Conservation (phyloP, 306 rosid species). For the Chamaecrista fasciculata region DNA sequence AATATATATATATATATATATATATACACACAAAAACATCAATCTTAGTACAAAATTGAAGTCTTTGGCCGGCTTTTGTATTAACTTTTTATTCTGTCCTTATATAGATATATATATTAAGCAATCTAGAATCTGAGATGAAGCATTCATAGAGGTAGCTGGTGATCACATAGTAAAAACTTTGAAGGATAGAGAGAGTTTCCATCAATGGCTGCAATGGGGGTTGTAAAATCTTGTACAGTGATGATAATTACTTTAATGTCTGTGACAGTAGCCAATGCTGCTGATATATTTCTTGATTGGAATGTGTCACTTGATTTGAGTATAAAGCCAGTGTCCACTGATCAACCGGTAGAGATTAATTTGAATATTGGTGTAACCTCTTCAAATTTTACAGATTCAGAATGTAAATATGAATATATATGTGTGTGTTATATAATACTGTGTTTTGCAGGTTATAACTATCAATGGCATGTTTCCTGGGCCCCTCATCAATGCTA, state of each 20-base stretch:
- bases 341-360: slow-evolving; percentile 46
- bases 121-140: neutral
- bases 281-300: slow-evolving; percentile 44
- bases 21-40: neutral
- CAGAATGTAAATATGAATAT: neutral
- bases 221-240: slow-evolving; percentile 1
- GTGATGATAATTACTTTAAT: slow-evolving; percentile 18
- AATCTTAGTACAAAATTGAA: slow-evolving; percentile 20
- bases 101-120: slow-evolving; percentile 25
- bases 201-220: slow-evolving; percentile 33
- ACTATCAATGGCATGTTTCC: slow-evolving; percentile 81
- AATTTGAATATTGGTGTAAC: neutral
- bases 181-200: neutral
- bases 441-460: slow-evolving; percentile 51
- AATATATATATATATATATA: too few relatives aligned
- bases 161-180: neutral
- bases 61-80: slow-evolving; percentile 39
- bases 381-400: neutral
- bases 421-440: too few relatives aligned
- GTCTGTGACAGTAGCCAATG: slow-evolving; percentile 16
- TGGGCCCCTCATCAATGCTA: slow-evolving; percentile 76
- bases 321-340: slow-evolving; percentile 35
- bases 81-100: neutral
- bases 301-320: slow-evolving; percentile 51
- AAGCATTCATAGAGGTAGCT: neutral